A percentile compares a stretch with the other conserved stretches of the same genome.
These are phyloP conservation scores for Berberis vulgaris DNA, from an alignment of 164 flowering plant species.

Conservation along the genomic window DNA sequence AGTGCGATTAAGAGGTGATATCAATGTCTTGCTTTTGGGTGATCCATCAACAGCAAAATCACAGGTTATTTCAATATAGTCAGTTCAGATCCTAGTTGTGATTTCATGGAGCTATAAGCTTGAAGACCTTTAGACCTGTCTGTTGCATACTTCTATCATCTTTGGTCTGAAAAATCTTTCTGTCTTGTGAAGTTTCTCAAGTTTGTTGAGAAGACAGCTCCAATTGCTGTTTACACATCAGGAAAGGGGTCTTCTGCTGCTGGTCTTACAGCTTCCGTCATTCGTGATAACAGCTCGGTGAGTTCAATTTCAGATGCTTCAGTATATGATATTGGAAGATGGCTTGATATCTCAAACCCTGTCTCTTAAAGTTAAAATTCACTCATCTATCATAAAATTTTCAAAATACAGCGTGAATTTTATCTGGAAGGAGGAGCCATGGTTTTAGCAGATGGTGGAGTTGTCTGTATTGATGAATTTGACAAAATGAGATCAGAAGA, in stretches of 20 bases:
- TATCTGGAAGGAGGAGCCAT: conserved; percentile 99
- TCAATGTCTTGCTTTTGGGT: conserved; percentile 89
- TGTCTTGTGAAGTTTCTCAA: conserved; percentile 71
- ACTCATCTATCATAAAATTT: not conserved
- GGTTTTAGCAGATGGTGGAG: conserved; percentile 99
- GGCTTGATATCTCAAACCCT: not conserved
- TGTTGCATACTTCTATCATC: not conserved
- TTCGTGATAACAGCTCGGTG: conserved; percentile 83
- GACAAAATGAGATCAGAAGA: conserved; percentile 99
- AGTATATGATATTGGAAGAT: too few relatives aligned
- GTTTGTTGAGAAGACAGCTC: conserved; percentile 99
- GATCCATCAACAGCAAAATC: conserved; percentile 99
- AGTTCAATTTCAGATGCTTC: conserved; percentile 16
- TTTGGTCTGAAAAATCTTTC: conserved; percentile 6
- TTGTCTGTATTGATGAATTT: conserved; percentile 98
- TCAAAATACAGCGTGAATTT: conserved; percentile 77
- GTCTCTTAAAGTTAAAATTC: not conserved
- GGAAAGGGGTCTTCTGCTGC: conserved; percentile 99
- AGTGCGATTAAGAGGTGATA: conserved; percentile 88
- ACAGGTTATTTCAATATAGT: conserved; percentile 34
- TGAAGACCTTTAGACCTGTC: not conserved
- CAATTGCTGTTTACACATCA: conserved; percentile 94
- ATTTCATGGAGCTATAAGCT: not conserved
- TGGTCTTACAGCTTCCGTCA: conserved; percentile 98
- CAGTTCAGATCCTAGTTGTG: conserved; percentile 10